Percentiles rank a stretch among this genome's conserved stretches.
These are phyloP conservation scores for Epichloe gansuensis DNA, from an alignment of 2,329 filamentous ascomycete species.

Conservation along the genomic window DNA sequence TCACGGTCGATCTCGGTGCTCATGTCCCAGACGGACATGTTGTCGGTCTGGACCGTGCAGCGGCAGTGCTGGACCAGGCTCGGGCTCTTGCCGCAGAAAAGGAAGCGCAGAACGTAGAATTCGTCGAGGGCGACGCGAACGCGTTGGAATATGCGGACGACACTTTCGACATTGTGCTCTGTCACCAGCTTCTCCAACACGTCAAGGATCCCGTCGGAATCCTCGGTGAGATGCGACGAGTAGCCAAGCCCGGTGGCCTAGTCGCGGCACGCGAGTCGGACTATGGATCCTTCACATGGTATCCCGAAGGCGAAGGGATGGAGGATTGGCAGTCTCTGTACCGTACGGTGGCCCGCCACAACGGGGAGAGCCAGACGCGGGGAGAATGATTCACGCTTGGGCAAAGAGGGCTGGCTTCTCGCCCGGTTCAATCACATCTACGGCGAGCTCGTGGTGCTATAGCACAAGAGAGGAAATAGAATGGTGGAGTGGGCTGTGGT, in stretches of 20 bases:
- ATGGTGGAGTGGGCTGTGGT: conserved; percentile 14
- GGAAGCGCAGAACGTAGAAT: conserved; percentile 21
- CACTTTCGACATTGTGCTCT: conserved; percentile 28
- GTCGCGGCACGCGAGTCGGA: conserved; percentile 20
- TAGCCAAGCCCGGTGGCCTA: conserved; percentile 28
- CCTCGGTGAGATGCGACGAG: conserved; percentile 27
- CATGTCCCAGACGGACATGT: conserved; percentile 23
- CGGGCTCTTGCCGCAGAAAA: conserved; percentile 14
- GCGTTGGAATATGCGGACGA: conserved; percentile 23
- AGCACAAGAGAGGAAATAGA: conserved; percentile 9
- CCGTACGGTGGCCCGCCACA: conserved; percentile 5
- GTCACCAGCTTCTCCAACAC: conserved; percentile 28
- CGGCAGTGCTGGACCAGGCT: conserved; percentile 20
- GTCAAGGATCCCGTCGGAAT: conserved; percentile 21
- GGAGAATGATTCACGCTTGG: conserved; percentile 13
- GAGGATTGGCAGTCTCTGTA: conserved; percentile 11
- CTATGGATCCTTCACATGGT: conserved; percentile 11
- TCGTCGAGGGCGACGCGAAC: conserved; percentile 18
- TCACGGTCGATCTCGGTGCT: conserved; percentile 29
- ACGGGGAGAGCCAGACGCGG: conserved; percentile 13
- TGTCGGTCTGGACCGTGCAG: conserved; percentile 26
- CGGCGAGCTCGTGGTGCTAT: conserved; percentile 14
- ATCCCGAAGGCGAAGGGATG: conserved; percentile 12
- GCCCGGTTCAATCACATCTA: conserved; percentile 4
- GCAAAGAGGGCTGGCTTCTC: conserved; percentile 12